Evolutionary conservation across 768 basidiomycete species (phyloP).

Genomic region (Boletellus ananas): DNA sequence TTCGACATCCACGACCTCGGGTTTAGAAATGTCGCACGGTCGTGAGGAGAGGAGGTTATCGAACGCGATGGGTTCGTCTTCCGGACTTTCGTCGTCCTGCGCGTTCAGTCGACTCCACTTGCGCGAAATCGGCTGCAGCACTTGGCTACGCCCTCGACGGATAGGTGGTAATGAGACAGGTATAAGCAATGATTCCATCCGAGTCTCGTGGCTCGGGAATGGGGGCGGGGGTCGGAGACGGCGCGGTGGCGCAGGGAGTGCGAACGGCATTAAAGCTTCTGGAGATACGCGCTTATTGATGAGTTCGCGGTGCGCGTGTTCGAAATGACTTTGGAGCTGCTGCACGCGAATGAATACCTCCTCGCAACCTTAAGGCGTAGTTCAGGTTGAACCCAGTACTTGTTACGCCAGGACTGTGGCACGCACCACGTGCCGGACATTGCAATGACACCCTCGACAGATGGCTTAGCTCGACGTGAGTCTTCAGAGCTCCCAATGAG

Average conservation of each 20-base stretch:
- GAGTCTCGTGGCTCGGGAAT: conserved; percentile 4
- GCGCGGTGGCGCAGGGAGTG: conserved; percentile 17
- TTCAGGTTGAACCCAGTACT: conserved; percentile 3
- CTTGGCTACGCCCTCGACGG: conserved; percentile 8
- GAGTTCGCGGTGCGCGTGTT: conserved; percentile 20
- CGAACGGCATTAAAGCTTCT: conserved; percentile 17
- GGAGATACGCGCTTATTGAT: conserved; percentile 7
- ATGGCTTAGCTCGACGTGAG: conserved; percentile 30
- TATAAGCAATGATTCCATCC: neutral
- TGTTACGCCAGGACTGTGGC: neutral
- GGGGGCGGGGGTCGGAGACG: conserved; percentile 16
- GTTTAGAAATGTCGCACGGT: neutral
- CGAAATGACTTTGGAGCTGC: conserved; percentile 25
- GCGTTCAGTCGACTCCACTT: conserved; percentile 31
- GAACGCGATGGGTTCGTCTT: conserved; percentile 17
- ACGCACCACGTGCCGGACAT: conserved; percentile 27
- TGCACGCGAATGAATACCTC: conserved; percentile 23
- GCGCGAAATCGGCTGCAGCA: conserved; percentile 20
- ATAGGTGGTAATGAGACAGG: conserved; percentile 12
- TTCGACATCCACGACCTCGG: conserved; percentile 4
- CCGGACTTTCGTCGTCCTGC: conserved; percentile 20
- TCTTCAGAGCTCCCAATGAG: conserved; percentile 17
- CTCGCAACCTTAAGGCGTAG: conserved; percentile 17
- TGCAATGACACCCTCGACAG: conserved; percentile 25
- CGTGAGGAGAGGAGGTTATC: conserved; percentile 16